Percentiles rank a stretch among this genome's conserved stretches.
These are phyloP conservation scores for Phytophthora quininea DNA, from an alignment of 352 stramenopile genomes.

Conservation along the genomic window DNA sequence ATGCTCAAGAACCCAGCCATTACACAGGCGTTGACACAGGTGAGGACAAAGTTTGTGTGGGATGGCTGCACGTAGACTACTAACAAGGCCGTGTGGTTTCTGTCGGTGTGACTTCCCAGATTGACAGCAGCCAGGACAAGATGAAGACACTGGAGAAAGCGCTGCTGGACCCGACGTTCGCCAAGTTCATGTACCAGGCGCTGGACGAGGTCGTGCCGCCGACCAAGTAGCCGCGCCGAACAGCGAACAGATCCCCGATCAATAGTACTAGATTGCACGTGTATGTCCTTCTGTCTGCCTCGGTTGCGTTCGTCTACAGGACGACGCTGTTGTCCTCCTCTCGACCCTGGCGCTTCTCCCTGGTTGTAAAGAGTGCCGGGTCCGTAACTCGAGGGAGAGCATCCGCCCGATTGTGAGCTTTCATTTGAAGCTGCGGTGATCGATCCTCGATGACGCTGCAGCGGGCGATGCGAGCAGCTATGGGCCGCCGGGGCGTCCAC, in stretches of 20 bases:
- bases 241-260: background rate
- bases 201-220: constrained; percentile 57
- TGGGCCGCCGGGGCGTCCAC: constrained; percentile 50
- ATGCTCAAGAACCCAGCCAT: constrained; percentile 44
- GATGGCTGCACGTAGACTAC: background rate
- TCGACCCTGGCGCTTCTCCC: too few relatives aligned
- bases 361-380: too few relatives aligned
- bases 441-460: constrained; percentile 14
- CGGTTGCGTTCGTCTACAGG: background rate
- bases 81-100: constrained; percentile 1
- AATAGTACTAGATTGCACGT: background rate
- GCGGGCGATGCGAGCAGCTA: constrained; percentile 12
- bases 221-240: constrained; percentile 25
- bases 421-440: constrained; percentile 29
- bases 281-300: too few relatives aligned
- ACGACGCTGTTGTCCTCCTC: background rate
- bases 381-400: too few relatives aligned
- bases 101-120: constrained; percentile 37
- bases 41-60: constrained; percentile 16
- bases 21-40: constrained; percentile 54
- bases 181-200: constrained; percentile 79
- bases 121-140: constrained; percentile 66
- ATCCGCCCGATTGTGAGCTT: too few relatives aligned
- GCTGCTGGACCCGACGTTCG: constrained; percentile 69
- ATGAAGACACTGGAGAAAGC: constrained; percentile 83